Evolutionary conservation across 768 basidiomycete species (phyloP).

Genomic region (Suillus weaverae): DNA sequence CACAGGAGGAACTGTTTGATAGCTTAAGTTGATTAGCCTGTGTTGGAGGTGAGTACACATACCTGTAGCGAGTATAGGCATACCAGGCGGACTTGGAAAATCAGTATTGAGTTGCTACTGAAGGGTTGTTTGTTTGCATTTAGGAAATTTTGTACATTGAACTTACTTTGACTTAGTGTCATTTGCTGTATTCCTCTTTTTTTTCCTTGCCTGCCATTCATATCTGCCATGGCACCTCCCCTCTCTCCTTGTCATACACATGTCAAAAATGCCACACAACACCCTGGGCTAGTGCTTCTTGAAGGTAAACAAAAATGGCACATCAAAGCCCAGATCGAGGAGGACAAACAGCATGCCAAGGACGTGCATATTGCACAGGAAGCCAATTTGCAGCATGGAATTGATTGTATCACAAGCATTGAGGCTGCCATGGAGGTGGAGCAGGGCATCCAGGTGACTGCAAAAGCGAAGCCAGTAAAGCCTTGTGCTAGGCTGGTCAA

Average conservation of each 20-base stretch:
- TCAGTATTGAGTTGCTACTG: too few relatives aligned
- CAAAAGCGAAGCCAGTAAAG: not conserved
- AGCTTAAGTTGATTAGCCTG: too few relatives aligned
- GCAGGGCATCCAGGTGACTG: not conserved
- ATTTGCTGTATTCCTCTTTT: not conserved
- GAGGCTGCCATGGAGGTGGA: not conserved
- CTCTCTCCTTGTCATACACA: not conserved
- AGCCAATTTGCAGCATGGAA: not conserved
- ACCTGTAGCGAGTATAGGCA: not conserved
- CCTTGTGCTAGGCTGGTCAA: constrained; percentile 3
- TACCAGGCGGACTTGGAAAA: not conserved
- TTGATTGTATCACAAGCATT: not conserved
- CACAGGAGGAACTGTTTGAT: too few relatives aligned
- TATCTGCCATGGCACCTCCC: not conserved
- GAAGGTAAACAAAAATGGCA: constrained; percentile 1
- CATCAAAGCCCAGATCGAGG: constrained; percentile 8
- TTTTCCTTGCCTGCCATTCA: not conserved
- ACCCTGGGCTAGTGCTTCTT: constrained; percentile 6
- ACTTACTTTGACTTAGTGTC: not conserved
- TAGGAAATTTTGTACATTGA: not conserved
- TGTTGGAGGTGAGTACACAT: too few relatives aligned
- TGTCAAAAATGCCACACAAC: constrained; percentile 8
- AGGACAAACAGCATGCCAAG: not conserved
- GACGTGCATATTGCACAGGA: not conserved
- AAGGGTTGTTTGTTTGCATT: not conserved